These are phyloP conservation scores for Sporothrix protearum DNA, from an alignment of 2,329 filamentous ascomycete species.

Conservation along the genomic window DNA sequence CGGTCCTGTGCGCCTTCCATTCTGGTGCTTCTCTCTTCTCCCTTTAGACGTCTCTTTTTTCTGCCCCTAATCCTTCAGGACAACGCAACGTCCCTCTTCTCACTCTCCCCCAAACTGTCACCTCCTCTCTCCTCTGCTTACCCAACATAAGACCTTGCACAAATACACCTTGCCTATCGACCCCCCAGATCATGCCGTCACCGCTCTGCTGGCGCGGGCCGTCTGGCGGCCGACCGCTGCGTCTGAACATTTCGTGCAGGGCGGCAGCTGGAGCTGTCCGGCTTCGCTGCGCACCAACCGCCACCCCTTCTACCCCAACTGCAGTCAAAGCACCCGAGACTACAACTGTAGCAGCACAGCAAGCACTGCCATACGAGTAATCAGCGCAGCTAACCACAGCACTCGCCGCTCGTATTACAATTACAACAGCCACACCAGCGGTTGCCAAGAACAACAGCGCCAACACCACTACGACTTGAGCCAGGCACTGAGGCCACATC, in stretches of 20 bases:
- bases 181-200: conserved; percentile 14
- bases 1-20: not conserved
- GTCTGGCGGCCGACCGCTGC: conserved; percentile 19
- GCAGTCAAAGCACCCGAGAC: conserved; percentile 1
- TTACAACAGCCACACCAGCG: conserved; percentile 1
- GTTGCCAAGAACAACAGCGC: conserved; percentile 1
- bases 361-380: not conserved
- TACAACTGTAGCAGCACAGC: conserved; percentile 3
- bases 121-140: not conserved
- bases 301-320: conserved; percentile 12
- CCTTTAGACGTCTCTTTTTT: not conserved
- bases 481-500: conserved; percentile 36
- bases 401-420: conserved; percentile 7
- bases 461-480: conserved; percentile 26
- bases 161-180: not conserved
- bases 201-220: conserved; percentile 24
- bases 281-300: conserved; percentile 1
- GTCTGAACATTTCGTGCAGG: conserved; percentile 15
- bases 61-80: not conserved
- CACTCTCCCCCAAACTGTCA: not conserved
- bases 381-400: conserved; percentile 10
- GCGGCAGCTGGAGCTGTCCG: conserved; percentile 12
- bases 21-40: not conserved
- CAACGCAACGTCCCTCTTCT: not conserved
- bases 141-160: not conserved